Percentiles rank a stretch among this genome's conserved stretches.
These are phyloP conservation scores for Tuber microsphaerosporum DNA, from an alignment of 495 filamentous ascomycete genomes.

Conservation along the genomic window DNA sequence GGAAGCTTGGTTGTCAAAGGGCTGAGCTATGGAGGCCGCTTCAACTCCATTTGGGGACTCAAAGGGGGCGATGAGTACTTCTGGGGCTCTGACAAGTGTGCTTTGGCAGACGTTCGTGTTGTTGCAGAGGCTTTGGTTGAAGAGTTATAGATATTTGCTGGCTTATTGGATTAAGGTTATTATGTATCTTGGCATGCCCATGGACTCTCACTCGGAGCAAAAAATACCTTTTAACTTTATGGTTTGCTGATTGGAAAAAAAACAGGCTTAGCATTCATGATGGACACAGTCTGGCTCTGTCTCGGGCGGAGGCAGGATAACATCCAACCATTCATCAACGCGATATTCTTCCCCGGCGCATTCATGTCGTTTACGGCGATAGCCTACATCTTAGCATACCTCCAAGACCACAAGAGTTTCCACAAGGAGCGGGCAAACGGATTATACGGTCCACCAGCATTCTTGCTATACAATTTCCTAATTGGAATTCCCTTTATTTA, in stretches of 20 bases:
- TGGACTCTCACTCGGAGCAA: neutral
- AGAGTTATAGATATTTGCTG: conserved; percentile 71
- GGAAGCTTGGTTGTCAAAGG: conserved; percentile 43
- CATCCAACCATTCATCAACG: conserved; percentile 73
- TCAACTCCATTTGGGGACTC: conserved; percentile 14
- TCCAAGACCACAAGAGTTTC: conserved; percentile 68
- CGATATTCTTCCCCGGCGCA: conserved; percentile 72
- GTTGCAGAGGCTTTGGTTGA: conserved; percentile 67
- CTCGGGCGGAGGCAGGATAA: conserved; percentile 56
- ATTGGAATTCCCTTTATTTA: conserved; percentile 72
- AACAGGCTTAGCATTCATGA: conserved; percentile 64
- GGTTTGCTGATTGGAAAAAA: conserved; percentile 17
- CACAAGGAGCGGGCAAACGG: conserved; percentile 73
- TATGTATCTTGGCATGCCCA: conserved; percentile 62
- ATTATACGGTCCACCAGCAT: conserved; percentile 63
- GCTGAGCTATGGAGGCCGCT: conserved; percentile 5
- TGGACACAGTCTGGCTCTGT: conserved; percentile 78
- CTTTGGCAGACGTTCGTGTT: conserved; percentile 45
- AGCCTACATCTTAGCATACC: conserved; percentile 72
- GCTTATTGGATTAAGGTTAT: conserved; percentile 73
- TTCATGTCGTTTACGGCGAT: conserved; percentile 93
- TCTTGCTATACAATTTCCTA: conserved; percentile 70
- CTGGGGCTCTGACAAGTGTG: neutral
- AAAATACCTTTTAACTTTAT: neutral
- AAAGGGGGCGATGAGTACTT: neutral